Evolutionary conservation across 768 basidiomycete species (phyloP), one percentile per base, ranked within the genome.

Genomic region (Leucosporidium yakuticum): DNA sequence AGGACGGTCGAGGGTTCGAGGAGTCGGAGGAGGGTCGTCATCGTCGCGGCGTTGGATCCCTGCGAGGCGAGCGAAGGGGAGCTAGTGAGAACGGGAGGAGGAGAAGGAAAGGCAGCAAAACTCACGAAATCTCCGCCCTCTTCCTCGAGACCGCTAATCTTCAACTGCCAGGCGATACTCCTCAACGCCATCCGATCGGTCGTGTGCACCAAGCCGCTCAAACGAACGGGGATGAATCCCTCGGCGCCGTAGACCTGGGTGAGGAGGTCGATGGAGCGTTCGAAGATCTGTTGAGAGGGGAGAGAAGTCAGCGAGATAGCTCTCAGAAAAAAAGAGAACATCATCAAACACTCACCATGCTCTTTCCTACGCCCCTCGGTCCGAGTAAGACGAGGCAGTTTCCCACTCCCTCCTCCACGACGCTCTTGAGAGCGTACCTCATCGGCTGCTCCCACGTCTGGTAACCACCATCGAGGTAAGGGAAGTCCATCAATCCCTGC

Each of bases 151-250:
- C 89, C 91, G 78, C 91, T 88, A 69, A 84, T 83, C 23, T 84
- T 80, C 12, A 98, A 81, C 75, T 99, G 96, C 60, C 86, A 81
- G 0, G 91, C 91, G 70, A 98, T 89, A 78, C 96, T 92, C 17
- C 89, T 86, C 77, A 98, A 84, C n/a, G 96, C 96, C 17, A 90
- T 81, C 44, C 89, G 84, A 77, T 98, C 96, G 36, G 86, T 91
- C 34, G 83, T 84, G 73, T 98, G 93, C 2, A 86, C 83, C 79
- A 90, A 86, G 0, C 93, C 96, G 27, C 89, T 90, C 4, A 99
- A 82, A 1, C 88, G 86, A 55, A 99, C 82, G 56, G 91, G 77
- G 65, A 95, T 58, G 54, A 75, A 74, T 9, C 61, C 47, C 36
- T 68, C 50, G 15, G 56, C 4, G 34, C 69, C 70, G 51, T 70